Conservation (phyloP, 495 filamentous ascomycete genomes). For the Penicillium chermesinum region DNA sequence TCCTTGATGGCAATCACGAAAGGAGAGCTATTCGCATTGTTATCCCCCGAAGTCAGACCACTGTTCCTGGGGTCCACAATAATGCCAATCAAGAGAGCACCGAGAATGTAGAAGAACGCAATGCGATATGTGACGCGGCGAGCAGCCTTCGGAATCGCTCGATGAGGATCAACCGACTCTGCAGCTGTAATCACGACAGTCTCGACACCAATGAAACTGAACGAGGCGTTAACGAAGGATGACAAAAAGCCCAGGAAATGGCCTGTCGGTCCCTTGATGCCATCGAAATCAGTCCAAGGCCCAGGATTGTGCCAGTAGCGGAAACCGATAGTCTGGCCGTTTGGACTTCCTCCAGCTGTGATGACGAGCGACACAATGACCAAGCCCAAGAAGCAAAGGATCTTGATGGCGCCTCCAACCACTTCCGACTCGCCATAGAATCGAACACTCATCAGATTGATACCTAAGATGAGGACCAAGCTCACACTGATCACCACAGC, state of each 20-base stretch:
- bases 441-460: slow-evolving; percentile 65
- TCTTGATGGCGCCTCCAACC: slow-evolving; percentile 66
- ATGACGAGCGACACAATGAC: slow-evolving; percentile 64
- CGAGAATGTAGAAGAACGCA: slow-evolving; percentile 69
- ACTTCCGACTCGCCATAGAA: slow-evolving; percentile 75
- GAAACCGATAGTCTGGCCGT: slow-evolving; percentile 61
- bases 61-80: slow-evolving; percentile 42
- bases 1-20: slow-evolving; percentile 56
- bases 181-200: slow-evolving; percentile 74
- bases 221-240: slow-evolving; percentile 43
- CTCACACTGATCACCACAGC: slow-evolving; percentile 69
- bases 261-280: slow-evolving; percentile 30
- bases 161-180: slow-evolving; percentile 73
- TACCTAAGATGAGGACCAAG: slow-evolving; percentile 57
- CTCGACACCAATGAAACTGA: slow-evolving; percentile 58
- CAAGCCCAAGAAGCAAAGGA: slow-evolving; percentile 67
- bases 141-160: slow-evolving; percentile 73
- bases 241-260: slow-evolving; percentile 44
- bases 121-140: slow-evolving; percentile 83
- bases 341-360: slow-evolving; percentile 60
- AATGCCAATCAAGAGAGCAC: slow-evolving; percentile 52
- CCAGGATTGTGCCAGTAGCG: slow-evolving; percentile 57
- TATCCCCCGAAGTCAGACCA: slow-evolving; percentile 48
- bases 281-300: slow-evolving; percentile 34
- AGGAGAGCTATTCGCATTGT: slow-evolving; percentile 43